These are phyloP conservation scores for Aspergillus sclerotialis DNA, from an alignment of 2,329 filamentous ascomycete genomes.

Conservation along the genomic window DNA sequence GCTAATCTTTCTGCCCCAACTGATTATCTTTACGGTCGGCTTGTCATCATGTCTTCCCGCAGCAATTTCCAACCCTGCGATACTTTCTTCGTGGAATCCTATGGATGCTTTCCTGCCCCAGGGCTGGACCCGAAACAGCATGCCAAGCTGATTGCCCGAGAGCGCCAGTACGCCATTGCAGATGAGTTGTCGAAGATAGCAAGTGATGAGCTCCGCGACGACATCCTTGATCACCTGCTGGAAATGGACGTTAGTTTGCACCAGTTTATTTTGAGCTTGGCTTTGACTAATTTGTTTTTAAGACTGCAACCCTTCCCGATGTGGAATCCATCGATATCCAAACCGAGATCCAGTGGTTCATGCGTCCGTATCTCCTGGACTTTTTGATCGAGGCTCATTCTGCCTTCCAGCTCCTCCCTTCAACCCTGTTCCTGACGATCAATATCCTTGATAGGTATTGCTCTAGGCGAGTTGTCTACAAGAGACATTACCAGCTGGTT, in stretches of 20 bases:
- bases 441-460: conserved; percentile 97
- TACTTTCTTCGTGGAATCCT: conserved; percentile 60
- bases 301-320: conserved; percentile 84
- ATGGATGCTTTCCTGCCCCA: conserved; percentile 41
- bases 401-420: conserved; percentile 86
- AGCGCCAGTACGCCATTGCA: conserved; percentile 80
- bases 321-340: conserved; percentile 98
- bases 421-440: conserved; percentile 91
- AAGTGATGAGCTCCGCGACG: conserved; percentile 85
- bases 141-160: conserved; percentile 68
- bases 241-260: conserved; percentile 67
- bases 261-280: not conserved
- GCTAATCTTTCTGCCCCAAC: conserved; percentile 18
- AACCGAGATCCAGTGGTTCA: conserved; percentile 99
- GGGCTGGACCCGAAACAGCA: conserved; percentile 67
- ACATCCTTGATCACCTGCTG: conserved; percentile 89
- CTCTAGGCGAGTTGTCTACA: conserved; percentile 95
- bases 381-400: conserved; percentile 96
- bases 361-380: conserved; percentile 95
- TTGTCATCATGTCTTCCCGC: conserved; percentile 51
- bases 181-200: conserved; percentile 81
- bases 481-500: conserved; percentile 96
- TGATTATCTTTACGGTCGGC: conserved; percentile 16
- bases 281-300: conserved; percentile 12
- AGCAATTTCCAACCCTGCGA: conserved; percentile 58